These are phyloP conservation scores for Daldinia grandis DNA, from an alignment of 495 filamentous ascomycete genomes.

Conservation along the genomic window DNA sequence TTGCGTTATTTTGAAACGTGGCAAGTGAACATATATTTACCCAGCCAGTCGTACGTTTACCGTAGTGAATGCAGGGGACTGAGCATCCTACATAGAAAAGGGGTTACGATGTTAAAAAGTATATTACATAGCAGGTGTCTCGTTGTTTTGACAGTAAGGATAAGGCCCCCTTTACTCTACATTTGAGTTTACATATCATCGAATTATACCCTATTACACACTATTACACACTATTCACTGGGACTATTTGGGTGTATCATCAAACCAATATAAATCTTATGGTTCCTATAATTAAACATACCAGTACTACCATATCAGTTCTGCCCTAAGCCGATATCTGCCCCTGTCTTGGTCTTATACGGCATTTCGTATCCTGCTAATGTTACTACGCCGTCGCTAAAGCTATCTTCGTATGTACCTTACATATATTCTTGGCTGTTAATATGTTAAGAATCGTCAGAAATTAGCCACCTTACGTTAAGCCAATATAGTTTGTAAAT, in stretches of 20 bases:
- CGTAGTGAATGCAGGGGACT: neutral
- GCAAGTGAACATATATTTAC: neutral
- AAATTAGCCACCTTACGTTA: too few species aligned
- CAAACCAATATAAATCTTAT: too few species aligned
- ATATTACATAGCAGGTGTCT: conserved; percentile 15
- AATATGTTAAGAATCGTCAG: too few species aligned
- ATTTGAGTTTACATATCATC: neutral
- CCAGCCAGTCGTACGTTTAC: neutral
- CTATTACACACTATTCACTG: neutral
- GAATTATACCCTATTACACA: conserved; percentile 17
- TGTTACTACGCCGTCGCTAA: neutral
- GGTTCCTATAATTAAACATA: too few species aligned
- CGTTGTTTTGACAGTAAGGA: conserved; percentile 12
- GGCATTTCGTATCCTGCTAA: neutral
- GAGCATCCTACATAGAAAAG: neutral
- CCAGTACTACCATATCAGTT: too few species aligned
- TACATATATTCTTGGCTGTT: too few species aligned
- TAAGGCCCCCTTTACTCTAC: neutral
- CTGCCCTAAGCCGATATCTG: too few species aligned
- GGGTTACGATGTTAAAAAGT: conserved; percentile 10
- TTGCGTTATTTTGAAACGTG: neutral
- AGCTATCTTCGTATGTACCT: too few species aligned
- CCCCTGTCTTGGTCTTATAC: neutral
- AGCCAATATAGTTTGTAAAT: too few species aligned
- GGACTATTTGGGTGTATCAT: too few species aligned